A percentile compares a stretch with the other conserved stretches of the same genome.
Conservation (phyloP, 768 basidiomycete genomes). For the Paxillus rubicundulus region DNA sequence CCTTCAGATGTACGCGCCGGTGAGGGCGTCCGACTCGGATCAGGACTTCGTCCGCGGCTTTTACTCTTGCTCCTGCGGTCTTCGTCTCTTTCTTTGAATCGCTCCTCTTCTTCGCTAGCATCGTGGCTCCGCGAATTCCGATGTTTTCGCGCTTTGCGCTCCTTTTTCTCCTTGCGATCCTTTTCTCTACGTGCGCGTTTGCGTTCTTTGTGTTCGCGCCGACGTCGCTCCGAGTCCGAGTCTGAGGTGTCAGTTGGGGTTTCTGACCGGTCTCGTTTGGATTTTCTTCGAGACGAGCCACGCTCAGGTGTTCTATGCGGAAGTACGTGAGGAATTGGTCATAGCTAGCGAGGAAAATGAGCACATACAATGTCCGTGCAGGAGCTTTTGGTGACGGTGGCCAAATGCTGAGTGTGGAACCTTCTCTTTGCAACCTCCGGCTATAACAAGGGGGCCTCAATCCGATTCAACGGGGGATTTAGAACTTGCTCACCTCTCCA, state of each 20-base stretch:
- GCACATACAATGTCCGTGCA: slow-evolving; percentile 52
- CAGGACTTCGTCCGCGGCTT: slow-evolving; percentile 34
- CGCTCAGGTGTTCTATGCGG: slow-evolving; percentile 54
- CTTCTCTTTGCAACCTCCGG: slow-evolving; percentile 67
- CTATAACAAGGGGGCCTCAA: slow-evolving; percentile 36
- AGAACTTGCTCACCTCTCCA: slow-evolving; percentile 58
- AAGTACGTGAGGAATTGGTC: background rate
- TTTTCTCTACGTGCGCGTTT: slow-evolving; percentile 53
- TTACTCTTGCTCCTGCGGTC: slow-evolving; percentile 30
- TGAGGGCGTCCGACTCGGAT: slow-evolving; percentile 34
- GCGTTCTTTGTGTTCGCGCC: slow-evolving; percentile 58
- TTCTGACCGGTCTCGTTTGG: slow-evolving; percentile 53
- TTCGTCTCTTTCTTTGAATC: slow-evolving; percentile 23
- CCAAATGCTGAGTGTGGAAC: slow-evolving; percentile 64
- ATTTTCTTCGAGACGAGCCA: slow-evolving; percentile 50
- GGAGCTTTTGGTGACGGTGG: slow-evolving; percentile 76
- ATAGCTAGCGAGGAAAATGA: background rate
- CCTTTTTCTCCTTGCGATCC: slow-evolving; percentile 40
- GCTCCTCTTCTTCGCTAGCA: slow-evolving; percentile 36
- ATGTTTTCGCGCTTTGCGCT: slow-evolving; percentile 36
- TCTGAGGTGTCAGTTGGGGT: slow-evolving; percentile 44
- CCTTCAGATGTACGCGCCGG: slow-evolving; percentile 35
- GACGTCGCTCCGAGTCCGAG: slow-evolving; percentile 57
- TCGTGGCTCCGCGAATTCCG: slow-evolving; percentile 36
- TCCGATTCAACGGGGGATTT: background rate